Evolutionary conservation across 2,329 filamentous ascomycete species (phyloP).

Genomic region (Didymellaceae sp.): DNA sequence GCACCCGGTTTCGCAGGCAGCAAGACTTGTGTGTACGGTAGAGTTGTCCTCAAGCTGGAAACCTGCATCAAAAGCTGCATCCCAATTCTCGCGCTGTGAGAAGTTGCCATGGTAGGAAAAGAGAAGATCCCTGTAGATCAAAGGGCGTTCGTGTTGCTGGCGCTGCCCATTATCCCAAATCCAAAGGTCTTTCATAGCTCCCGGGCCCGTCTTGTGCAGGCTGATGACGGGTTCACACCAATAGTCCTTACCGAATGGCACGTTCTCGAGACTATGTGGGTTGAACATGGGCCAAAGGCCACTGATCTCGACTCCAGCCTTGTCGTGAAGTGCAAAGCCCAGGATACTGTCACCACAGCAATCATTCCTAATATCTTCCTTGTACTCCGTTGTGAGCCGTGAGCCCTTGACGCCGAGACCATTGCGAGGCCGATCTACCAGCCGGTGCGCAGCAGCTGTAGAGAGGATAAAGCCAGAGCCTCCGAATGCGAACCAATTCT

Average conservation of each 20-base stretch:
- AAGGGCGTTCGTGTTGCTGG: slow-evolving; percentile 6
- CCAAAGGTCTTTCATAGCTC: slow-evolving; percentile 54
- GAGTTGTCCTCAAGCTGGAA: slow-evolving; percentile 10
- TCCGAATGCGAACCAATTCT: slow-evolving; percentile 46
- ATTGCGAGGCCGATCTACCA: slow-evolving; percentile 46
- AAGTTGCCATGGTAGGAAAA: slow-evolving; percentile 12
- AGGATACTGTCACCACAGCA: slow-evolving; percentile 44
- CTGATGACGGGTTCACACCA: slow-evolving; percentile 50
- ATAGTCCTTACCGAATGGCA: slow-evolving; percentile 41
- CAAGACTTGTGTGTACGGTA: slow-evolving; percentile 5
- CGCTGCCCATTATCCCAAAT: slow-evolving; percentile 45
- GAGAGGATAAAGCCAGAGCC: slow-evolving; percentile 48
- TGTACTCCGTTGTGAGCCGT: slow-evolving; percentile 18
- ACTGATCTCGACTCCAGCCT: slow-evolving; percentile 25
- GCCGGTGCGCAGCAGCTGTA: slow-evolving; percentile 55
- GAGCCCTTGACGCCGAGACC: slow-evolving; percentile 20
- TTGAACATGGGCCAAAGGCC: slow-evolving; percentile 50
- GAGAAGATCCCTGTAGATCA: slow-evolving; percentile 20
- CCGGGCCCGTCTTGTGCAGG: slow-evolving; percentile 38
- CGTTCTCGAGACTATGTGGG: slow-evolving; percentile 42
- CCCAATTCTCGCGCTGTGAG: slow-evolving; percentile 14
- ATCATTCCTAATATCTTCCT: slow-evolving; percentile 40
- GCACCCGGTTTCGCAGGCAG: slow-evolving; percentile 16
- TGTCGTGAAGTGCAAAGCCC: slow-evolving; percentile 30
- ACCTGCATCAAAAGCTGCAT: slow-evolving; percentile 18